Percentiles rank a stretch among this genome's conserved stretches.
These are phyloP conservation scores for Aschersonia sp. DNA, from an alignment of 2,329 filamentous ascomycete genomes.

Conservation along the genomic window DNA sequence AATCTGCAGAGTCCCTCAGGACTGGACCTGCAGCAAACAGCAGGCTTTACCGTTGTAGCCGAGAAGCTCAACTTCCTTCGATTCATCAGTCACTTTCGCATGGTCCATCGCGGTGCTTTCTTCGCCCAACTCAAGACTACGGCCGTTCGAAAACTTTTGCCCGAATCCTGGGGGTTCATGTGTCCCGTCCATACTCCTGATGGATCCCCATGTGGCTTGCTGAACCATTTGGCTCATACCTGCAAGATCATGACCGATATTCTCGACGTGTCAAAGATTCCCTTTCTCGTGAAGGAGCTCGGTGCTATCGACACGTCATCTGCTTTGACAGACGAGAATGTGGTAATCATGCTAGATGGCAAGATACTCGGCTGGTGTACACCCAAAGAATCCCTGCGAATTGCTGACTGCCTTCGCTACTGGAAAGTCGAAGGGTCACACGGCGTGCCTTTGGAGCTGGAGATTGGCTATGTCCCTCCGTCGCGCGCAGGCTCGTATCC, in stretches of 20 bases:
- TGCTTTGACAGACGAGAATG: slow-evolving; percentile 66
- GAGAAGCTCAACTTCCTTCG: slow-evolving; percentile 98
- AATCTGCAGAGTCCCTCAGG: slow-evolving; percentile 86
- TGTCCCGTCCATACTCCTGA: slow-evolving; percentile 97
- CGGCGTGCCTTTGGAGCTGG: slow-evolving; percentile 66
- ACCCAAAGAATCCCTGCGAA: slow-evolving; percentile 64
- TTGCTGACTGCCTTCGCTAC: slow-evolving; percentile 76
- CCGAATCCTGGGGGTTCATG: slow-evolving; percentile 95
- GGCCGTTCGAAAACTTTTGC: slow-evolving; percentile 84
- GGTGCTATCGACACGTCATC: slow-evolving; percentile 65
- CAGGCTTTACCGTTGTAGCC: slow-evolving; percentile 90
- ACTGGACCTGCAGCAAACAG: slow-evolving; percentile 84
- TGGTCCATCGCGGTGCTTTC: slow-evolving; percentile 98
- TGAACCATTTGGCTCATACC: slow-evolving; percentile 93
- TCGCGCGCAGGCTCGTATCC: slow-evolving; percentile 91
- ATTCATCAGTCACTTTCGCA: slow-evolving; percentile 97
- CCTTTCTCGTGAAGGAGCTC: slow-evolving; percentile 60
- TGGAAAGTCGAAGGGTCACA: slow-evolving; percentile 90
- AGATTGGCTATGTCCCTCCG: slow-evolving; percentile 81
- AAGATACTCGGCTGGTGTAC: slow-evolving; percentile 81
- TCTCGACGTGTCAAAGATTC: slow-evolving; percentile 61
- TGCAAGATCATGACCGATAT: slow-evolving; percentile 72
- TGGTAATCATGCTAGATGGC: slow-evolving; percentile 83
- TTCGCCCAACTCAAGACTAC: slow-evolving; percentile 97
- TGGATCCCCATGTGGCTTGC: slow-evolving; percentile 81